Evolutionary conservation across 257 asterid species (phyloP).

Genomic region (Plantago major): DNA sequence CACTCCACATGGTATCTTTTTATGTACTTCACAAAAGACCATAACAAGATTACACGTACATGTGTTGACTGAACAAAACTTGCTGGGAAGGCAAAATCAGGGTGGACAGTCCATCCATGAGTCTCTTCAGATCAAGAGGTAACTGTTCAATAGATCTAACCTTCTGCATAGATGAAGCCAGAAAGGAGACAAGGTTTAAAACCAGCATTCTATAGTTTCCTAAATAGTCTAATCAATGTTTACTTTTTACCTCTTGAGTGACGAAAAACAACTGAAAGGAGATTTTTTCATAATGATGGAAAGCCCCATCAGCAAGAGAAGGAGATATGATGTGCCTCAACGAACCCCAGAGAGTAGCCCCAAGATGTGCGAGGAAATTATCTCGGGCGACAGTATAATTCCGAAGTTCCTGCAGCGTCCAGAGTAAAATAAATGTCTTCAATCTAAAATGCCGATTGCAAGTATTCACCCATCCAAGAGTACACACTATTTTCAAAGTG

Average conservation of each 20-base stretch:
- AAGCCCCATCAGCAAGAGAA: conserved; percentile 97
- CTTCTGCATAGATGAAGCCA: conserved; percentile 47
- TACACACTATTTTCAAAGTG: neutral
- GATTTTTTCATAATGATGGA: conserved; percentile 86
- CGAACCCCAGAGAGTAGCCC: conserved; percentile 96
- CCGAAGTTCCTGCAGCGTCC: conserved; percentile 59
- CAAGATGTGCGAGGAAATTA: conserved; percentile 92
- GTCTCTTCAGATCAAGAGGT: conserved; percentile 75
- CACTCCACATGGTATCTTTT: neutral
- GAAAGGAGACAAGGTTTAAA: conserved; percentile 13
- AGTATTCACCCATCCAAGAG: conserved; percentile 7
- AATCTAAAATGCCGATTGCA: conserved; percentile 15
- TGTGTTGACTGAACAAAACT: conserved; percentile 73
- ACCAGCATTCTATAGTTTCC: neutral
- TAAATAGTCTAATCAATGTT: conserved; percentile 9
- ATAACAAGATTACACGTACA: conserved; percentile 35
- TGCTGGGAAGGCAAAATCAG: conserved; percentile 76
- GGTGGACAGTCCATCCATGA: conserved; percentile 75
- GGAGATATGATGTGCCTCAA: conserved; percentile 91
- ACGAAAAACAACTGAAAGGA: conserved; percentile 92
- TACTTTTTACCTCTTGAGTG: conserved; percentile 73
- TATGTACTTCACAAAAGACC: too few relatives aligned
- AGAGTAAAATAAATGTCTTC: neutral
- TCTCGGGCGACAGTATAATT: conserved; percentile 98
- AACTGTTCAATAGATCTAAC: conserved; percentile 50